Base-by-base conservation (phyloP, 306 rosid genomes). In the Prunus davidiana region DNA sequence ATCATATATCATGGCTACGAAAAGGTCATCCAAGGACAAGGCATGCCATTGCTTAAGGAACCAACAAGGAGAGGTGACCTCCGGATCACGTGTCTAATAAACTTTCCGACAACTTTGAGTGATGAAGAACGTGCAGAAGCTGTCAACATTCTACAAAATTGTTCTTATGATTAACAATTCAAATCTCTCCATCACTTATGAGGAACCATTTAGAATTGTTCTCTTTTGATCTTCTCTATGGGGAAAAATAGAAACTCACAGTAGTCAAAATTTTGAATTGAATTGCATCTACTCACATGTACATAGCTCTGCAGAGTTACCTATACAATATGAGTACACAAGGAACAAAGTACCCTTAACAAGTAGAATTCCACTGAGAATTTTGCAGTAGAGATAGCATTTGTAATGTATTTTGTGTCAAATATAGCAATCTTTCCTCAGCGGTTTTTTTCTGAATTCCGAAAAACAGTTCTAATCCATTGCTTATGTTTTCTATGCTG, bases 21-120 rank as follows among this genome's bases (percentile, higher is more conserved):
- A 74, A 84, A 90, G 84, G 84, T 85, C 47, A 83, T 95, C 27
- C 24, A 47, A 69, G 98, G 97, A 25, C 95, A 90, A 75, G 98
- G 98, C 73, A 92, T 92, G 97, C 92, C 97, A 3, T 82, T 52
- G 75, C 85, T 86, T 12, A 89, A 76, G 76, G 79, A 88, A 3
- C 76, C 76, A 18, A 85, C 83, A 7, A 75, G 20, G 38, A 87
- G 93, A 87, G 98, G 98, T 15, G 89, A 90, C 64, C 92, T 95
- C 52, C 86, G 71, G 63, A 87, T 95, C 73, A 84, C 82, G 51
- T 92, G 93, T 82, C 91, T 89, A 0, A 62, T 95, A 30, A 60
- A 74, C 9, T 95, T 95, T 78, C 97, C 97, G 2, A 72, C 49
- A 15, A 60, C 87, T 14, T 78, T 95, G 83, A 86, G 79, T 62